Evolutionary conservation across 805 yeast genomes (phyloP).

Genomic region (Cyberlindnera bimundalis): DNA sequence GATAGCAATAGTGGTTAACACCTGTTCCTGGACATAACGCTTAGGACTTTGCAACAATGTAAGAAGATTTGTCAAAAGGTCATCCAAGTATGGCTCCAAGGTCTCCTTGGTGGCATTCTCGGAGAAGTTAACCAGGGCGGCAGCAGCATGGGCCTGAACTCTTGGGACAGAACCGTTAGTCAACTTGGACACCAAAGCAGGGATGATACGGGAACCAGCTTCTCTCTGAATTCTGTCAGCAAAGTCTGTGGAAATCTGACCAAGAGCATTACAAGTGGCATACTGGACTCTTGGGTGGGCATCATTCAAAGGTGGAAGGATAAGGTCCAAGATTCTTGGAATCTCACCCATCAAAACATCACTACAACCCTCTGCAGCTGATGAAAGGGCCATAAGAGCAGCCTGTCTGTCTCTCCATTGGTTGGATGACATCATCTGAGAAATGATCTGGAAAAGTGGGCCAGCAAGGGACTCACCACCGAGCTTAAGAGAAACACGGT

Average conservation of each 20-base stretch:
- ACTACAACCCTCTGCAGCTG: slow-evolving; percentile 96
- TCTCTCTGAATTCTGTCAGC: slow-evolving; percentile 84
- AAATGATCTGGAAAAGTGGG: slow-evolving; percentile 82
- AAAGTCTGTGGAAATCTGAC: slow-evolving; percentile 96
- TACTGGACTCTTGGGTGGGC: slow-evolving; percentile 93
- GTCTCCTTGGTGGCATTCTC: slow-evolving; percentile 87
- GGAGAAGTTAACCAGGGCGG: slow-evolving; percentile 92
- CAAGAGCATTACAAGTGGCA: slow-evolving; percentile 95
- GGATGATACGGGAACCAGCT: slow-evolving; percentile 74
- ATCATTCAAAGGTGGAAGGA: slow-evolving; percentile 81
- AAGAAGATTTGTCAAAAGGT: slow-evolving; percentile 67
- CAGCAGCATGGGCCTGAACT: slow-evolving; percentile 98
- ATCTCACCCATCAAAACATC: slow-evolving; percentile 83
- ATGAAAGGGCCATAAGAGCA: slow-evolving; percentile 92
- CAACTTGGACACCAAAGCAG: slow-evolving; percentile 82
- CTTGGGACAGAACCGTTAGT: slow-evolving; percentile 74
- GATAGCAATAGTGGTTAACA: slow-evolving; percentile 91
- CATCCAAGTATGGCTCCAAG: slow-evolving; percentile 90
- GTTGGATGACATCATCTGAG: slow-evolving; percentile 70
- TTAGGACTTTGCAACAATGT: slow-evolving; percentile 79
- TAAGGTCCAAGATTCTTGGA: slow-evolving; percentile 76
- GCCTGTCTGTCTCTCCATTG: slow-evolving; percentile 97
- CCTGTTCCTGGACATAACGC: slow-evolving; percentile 95
- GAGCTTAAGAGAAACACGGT: slow-evolving; percentile 78
- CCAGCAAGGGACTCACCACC: slow-evolving; percentile 83